Conservation (phyloP, 768 basidiomycete species). For the Russula sp. region DNA sequence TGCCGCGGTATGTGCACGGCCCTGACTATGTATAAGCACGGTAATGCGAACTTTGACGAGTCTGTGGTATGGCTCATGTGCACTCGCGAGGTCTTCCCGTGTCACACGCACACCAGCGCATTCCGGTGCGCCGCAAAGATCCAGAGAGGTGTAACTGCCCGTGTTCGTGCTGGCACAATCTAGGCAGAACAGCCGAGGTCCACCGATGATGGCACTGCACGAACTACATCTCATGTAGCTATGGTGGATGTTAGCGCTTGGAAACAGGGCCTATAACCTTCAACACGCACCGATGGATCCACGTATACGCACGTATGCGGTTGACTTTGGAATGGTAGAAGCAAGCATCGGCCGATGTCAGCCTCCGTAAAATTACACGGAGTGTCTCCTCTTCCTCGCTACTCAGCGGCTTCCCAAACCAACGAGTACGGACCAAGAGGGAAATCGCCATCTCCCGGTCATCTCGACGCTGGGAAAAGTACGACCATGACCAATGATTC, state of each 20-base stretch:
- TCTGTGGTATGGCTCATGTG: constrained; percentile 27
- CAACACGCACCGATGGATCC: constrained; percentile 22
- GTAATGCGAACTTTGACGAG: constrained; percentile 26
- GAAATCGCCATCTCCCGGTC: constrained; percentile 25
- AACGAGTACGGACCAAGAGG: constrained; percentile 22
- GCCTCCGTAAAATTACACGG: constrained; percentile 6
- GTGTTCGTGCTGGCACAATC: constrained; percentile 24
- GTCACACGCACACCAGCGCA: constrained; percentile 23
- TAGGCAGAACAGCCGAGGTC: constrained; percentile 28
- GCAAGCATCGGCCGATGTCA: constrained; percentile 25
- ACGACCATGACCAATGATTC: constrained; percentile 27
- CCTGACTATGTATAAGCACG: constrained; percentile 6
- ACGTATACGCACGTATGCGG: constrained; percentile 22
- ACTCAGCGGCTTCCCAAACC: constrained; percentile 22
- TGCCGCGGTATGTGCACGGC: background rate
- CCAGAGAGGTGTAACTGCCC: constrained; percentile 21
- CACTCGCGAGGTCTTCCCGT: constrained; percentile 16
- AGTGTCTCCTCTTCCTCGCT: constrained; percentile 22
- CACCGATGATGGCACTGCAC: constrained; percentile 26
- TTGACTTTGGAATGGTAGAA: constrained; percentile 24
- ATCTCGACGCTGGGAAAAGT: constrained; percentile 28
- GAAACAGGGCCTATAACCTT: background rate
- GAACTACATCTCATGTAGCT: constrained; percentile 24
- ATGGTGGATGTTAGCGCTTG: background rate
- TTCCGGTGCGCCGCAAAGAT: constrained; percentile 26